Conservation (phyloP, 306 rosid species). For the Mimosa bimucronata region DNA sequence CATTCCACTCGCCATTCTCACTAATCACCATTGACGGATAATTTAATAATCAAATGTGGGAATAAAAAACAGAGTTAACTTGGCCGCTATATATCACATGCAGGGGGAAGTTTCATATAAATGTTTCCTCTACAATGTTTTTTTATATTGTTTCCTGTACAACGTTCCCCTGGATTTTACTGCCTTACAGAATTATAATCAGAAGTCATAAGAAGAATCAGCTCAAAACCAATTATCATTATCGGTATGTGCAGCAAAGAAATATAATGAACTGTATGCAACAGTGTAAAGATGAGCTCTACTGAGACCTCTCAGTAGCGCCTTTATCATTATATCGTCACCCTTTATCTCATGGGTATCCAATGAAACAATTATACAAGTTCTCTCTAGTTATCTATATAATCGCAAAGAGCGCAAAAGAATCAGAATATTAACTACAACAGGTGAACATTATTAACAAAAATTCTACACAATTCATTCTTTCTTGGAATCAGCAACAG, state of each 20-base stretch:
- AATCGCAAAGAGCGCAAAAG: constrained; percentile 42
- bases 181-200: neutral
- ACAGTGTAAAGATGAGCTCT: constrained; percentile 35
- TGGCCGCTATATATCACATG: no score
- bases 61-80: neutral
- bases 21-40: neutral
- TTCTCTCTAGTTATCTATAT: constrained; percentile 48
- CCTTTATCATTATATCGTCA: constrained; percentile 34
- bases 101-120: no score
- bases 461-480: constrained; percentile 39
- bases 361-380: constrained; percentile 35
- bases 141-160: no score
- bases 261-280: constrained; percentile 43
- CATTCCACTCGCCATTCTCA: neutral
- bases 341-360: constrained; percentile 36
- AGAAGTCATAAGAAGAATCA: neutral
- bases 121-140: no score
- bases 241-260: constrained; percentile 39
- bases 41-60: neutral
- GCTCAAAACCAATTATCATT: constrained; percentile 32
- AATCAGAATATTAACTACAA: constrained; percentile 59
- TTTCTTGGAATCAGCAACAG: constrained; percentile 48
- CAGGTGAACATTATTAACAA: constrained; percentile 42
- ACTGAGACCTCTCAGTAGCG: constrained; percentile 45
- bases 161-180: neutral